Base-by-base conservation (phyloP, 1,284 basidiomycete genomes). In the Cystobasidiaceae sp. region DNA sequence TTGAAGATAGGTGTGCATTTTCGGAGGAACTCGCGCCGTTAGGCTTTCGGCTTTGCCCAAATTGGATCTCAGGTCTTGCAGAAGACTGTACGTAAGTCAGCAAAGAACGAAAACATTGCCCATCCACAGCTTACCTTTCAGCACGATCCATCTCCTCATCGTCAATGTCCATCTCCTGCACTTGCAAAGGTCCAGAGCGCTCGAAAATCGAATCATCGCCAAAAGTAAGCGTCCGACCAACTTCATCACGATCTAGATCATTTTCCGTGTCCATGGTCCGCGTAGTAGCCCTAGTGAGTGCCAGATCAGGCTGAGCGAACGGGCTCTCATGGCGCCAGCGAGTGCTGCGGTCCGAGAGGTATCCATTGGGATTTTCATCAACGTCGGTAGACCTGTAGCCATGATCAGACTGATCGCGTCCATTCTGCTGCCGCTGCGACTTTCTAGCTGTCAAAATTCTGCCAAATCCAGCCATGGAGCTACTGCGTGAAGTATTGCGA, bases 351-450 rank as follows among this genome's bases (percentile, higher is more conserved):
- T 39, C 11, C 37, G 37, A 39, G 37, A 9, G 37, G n/a, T n/a
- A 39, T 9, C 11, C 37, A n/a, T n/a, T n/a, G 11, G 37, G 37
- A 9, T 27, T 27, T 6, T 52, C 50, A 4, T 64, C 61, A 27
- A 25, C 49, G 41, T 64, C 61, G 2, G 61, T 52, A 27, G 61
- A 64, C 30, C 41, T 45, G 32, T 64, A 56, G 13, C 61, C 61
- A 39, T 56, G 28, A 6, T 64, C 52, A 19, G 27, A 21, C 9
- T 51, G 49, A 33, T 52, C 32, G 3, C 23, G 8, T 11, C 52
- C 41, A 30, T 15, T 25, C 25, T n/a, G 50, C 6, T n/a, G n/a
- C n/a, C 43, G n/a, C 30, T 27, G 21, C 3, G 39, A 27, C 41
- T 37, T 27, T 25, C 32, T 21, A 23, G 39, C 32, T 0, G 19